Percentiles rank a stretch among this genome's conserved stretches.
Conservation (phyloP, 2,329 filamentous ascomycete genomes). For the Trichoderma sp. region DNA sequence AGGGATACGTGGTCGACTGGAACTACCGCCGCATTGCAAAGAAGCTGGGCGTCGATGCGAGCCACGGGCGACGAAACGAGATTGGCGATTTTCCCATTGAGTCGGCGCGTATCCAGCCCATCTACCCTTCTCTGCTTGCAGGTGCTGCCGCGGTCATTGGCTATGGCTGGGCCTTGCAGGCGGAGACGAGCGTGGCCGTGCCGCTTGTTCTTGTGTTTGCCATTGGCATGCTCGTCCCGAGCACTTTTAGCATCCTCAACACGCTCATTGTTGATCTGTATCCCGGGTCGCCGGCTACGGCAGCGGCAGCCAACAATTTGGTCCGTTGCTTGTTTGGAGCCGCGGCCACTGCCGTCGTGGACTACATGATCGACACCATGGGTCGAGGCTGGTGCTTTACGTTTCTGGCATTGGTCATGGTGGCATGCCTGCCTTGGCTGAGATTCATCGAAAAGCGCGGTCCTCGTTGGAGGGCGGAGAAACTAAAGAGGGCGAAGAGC, state of each 20-base stretch:
- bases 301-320: constrained; percentile 66
- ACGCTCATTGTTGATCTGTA: constrained; percentile 66
- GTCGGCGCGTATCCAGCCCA: constrained; percentile 55
- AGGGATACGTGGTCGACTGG: constrained; percentile 63
- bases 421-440: constrained; percentile 52
- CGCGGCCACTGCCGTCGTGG: constrained; percentile 59
- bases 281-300: constrained; percentile 61
- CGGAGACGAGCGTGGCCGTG: constrained; percentile 54
- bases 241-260: constrained; percentile 64
- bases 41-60: constrained; percentile 62
- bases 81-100: constrained; percentile 58
- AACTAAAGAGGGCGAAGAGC: constrained; percentile 44
- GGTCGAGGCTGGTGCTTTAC: constrained; percentile 66
- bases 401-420: constrained; percentile 56
- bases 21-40: constrained; percentile 72
- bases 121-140: constrained; percentile 57
- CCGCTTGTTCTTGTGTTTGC: constrained; percentile 60
- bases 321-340: constrained; percentile 64
- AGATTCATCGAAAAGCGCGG: constrained; percentile 53
- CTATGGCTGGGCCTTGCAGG: constrained; percentile 61
- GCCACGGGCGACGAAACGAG: constrained; percentile 58
- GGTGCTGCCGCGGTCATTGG: constrained; percentile 56
- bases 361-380: constrained; percentile 58
- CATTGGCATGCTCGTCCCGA: constrained; percentile 60
- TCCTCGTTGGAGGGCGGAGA: constrained; percentile 55